Base-by-base conservation (phyloP, 2,329 filamentous ascomycete genomes). In the Beauveria sp. region DNA sequence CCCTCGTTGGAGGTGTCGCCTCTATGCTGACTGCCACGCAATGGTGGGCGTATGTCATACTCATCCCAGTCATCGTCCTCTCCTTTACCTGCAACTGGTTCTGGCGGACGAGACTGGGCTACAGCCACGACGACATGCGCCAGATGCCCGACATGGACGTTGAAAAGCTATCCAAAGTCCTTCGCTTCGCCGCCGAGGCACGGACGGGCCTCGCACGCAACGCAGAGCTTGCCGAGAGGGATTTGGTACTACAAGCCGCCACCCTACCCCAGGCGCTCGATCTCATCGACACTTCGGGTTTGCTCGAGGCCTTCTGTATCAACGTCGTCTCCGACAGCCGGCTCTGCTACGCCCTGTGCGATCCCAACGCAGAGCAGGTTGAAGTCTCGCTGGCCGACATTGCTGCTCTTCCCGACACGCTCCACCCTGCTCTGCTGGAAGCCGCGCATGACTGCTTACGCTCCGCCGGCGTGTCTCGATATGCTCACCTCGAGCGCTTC, bases 1-100 rank as follows among this genome's bases (percentile, higher is more conserved):
- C 79, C 0, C 57, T 83, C 0, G 65, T 83, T 0, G 79, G 79
- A 5, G 79, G 79, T 6, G 76, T 74, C 1, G 80, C 74, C 2
- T 80, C 79, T 0, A 73, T 83, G 70, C 67, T 82, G 3, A 82
- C 80, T 0, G 76, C 80, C 0, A 78, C 76, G 3, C 66, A 69
- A 30, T 84, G 81, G 81, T 80, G 76, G 75, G 81, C 77, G 2
- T 84, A 84, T 54, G 70, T 81, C 0, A 71, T 83, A 0, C 68
- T 83, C 5, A 71, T 78, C 2, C 81, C 80, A 0, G 81, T 81
- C 63, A 79, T 83, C 9, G 61, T 78, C 3, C 70, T 74, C 0
- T 74, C 78, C 1, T 70, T 79, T 2, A 68, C 76, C 8, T 78
- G 77, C 66, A 83, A 83, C 55, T 69, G 74, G n/a, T 76, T 79